Percentiles rank a stretch among this genome's conserved stretches.
Conservation (phyloP, 176 grass and related monocot genomes). For the Eragrostis nindensis region DNA sequence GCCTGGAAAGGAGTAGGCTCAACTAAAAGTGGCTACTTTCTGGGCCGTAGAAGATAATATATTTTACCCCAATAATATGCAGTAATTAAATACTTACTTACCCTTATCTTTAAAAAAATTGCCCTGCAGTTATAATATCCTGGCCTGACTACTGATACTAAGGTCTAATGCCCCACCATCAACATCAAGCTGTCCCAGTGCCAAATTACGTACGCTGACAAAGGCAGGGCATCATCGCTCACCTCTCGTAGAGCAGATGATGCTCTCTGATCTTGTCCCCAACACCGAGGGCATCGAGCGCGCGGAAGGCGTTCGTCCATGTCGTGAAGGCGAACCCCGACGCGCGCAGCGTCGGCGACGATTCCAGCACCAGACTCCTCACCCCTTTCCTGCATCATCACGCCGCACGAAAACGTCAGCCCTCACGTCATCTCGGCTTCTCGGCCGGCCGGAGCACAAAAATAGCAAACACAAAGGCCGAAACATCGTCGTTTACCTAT, state of each 20-base stretch:
- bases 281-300: slow-evolving; percentile 70
- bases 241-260: slow-evolving; percentile 59
- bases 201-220: too few species aligned
- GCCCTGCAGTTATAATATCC: too few species aligned
- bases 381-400: slow-evolving; percentile 60
- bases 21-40: not conserved
- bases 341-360: slow-evolving; percentile 63
- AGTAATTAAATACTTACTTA: too few species aligned
- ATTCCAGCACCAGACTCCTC: slow-evolving; percentile 81
- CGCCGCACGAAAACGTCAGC: not conserved
- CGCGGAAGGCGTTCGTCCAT: slow-evolving; percentile 83
- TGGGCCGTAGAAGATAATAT: not conserved
- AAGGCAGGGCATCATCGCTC: not conserved
- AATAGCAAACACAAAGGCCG: not conserved
- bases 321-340: slow-evolving; percentile 61
- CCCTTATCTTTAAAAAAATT: too few species aligned
- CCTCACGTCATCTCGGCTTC: not conserved
- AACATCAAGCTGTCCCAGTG: not conserved
- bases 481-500: slow-evolving; percentile 34
- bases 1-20: not conserved
- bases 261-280: slow-evolving; percentile 74
- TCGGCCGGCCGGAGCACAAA: not conserved
- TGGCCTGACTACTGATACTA: too few species aligned
- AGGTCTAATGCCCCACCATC: not conserved
- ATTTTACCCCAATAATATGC: too few species aligned